Conservation (phyloP, 441 rosid species). For the Syzygium syzygioides region DNA sequence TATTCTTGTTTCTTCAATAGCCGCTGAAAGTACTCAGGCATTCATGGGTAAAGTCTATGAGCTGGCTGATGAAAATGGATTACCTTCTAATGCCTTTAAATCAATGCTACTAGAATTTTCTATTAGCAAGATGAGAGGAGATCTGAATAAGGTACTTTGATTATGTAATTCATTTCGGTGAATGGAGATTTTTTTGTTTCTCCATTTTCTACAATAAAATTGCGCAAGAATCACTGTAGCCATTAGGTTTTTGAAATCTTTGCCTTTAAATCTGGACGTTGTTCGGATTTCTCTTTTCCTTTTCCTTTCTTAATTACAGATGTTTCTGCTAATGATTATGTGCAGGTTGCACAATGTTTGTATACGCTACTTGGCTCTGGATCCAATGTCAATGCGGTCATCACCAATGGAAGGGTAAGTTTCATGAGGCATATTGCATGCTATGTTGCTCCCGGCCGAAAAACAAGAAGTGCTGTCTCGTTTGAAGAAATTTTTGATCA, state of each 20-base stretch:
- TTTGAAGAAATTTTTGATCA: background rate
- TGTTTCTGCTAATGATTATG: slow-evolving; percentile 10
- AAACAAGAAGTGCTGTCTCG: background rate
- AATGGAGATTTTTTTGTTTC: background rate
- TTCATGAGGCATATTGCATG: background rate
- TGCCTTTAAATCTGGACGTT: background rate
- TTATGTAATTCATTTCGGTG: background rate
- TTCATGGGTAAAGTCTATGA: slow-evolving; percentile 62
- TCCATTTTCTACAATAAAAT: background rate
- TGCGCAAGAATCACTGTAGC: background rate
- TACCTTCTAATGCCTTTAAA: slow-evolving; percentile 53
- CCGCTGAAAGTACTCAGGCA: slow-evolving; percentile 39
- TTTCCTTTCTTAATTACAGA: background rate
- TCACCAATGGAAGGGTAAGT: slow-evolving; percentile 96
- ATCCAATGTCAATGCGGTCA: slow-evolving; percentile 63
- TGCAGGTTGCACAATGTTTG: slow-evolving; percentile 67
- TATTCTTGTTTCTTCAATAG: slow-evolving; percentile 41
- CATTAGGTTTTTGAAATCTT: background rate
- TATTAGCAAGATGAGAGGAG: slow-evolving; percentile 31
- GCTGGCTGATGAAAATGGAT: slow-evolving; percentile 67
- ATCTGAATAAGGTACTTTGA: slow-evolving; percentile 56
- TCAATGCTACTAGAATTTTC: slow-evolving; percentile 47
- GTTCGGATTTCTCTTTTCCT: background rate
- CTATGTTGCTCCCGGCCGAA: background rate
- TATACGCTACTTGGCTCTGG: slow-evolving; percentile 61